Evolutionary conservation across 2,329 filamentous ascomycete species (phyloP), one percentile per base, ranked within the genome.

Genomic region (Talaromyces islandicus): DNA sequence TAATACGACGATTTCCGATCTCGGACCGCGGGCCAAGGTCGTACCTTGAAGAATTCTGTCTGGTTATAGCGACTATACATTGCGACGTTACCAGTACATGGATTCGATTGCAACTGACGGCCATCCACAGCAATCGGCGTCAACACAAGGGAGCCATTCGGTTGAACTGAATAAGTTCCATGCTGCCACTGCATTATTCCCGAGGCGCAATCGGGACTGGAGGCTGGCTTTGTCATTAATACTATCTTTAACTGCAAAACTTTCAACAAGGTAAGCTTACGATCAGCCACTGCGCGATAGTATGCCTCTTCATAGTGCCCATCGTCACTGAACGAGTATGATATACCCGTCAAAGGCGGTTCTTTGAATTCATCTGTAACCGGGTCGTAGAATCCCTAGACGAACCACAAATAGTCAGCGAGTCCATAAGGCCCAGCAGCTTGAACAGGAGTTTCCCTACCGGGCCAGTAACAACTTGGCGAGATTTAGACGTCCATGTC

Each of bases 181-280:
- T 91, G 88, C 70, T 91, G 88, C 81, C 85, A 91, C 74, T 90
- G 87, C 78, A 90, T 84, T 54, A 90, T 81, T 9, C 83, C 85
- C 58, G 80, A 78, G 1, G 86, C 83, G 67, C 88, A 90, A 62
- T 77, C 73, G 29, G 88, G 88, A 14, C 80, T 76, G 53, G 75
- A 73, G 50, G 86, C 86, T 87, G 66, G 63, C 58, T 32, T 46
- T 54, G 58, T 50, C 52, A 62, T 60, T 56, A 67, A 64, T 62
- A 64, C 57, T 48, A 14, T 38, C 46, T 51, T 24, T 54, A 19
- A 50, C 19, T n/a, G 27, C 24, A 43, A 38, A 35, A 38, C 35
- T 35, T 0, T 1, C n/a, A 27, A 17, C 27, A 29, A 30, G 29
- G 48, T 57, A 59, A 43, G 80, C 85, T 71, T 74, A 88, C 86